Percentiles rank a stretch among this genome's conserved stretches.
phyloP scores from a whole-genome alignment of 1,139 yeast genomes.

The Yamadazyma pseudoaaseri region DNA sequence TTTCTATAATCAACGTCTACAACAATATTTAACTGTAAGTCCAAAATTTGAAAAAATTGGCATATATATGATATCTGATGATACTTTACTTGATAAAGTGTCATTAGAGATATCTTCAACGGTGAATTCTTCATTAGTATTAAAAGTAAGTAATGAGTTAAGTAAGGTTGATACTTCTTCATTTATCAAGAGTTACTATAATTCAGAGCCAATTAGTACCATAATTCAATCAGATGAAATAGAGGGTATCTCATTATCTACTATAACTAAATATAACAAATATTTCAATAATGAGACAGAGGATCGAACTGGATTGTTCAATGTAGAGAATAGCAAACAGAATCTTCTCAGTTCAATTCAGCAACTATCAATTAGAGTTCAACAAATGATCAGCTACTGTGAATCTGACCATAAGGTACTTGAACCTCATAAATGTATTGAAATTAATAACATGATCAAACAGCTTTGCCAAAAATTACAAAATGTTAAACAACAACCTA shows the following conservation, averaged over 20 bases:
- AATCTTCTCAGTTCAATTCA: conserved; percentile 17
- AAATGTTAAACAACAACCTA: neutral
- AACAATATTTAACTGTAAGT: conserved; percentile 26
- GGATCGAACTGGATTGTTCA: conserved; percentile 4
- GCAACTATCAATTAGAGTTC: conserved; percentile 23
- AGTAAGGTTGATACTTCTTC: neutral
- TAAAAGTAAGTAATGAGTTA: conserved; percentile 3
- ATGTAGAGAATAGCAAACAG: conserved; percentile 6
- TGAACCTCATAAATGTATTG: conserved; percentile 12
- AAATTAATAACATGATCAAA: conserved; percentile 23
- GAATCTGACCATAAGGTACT: conserved; percentile 11
- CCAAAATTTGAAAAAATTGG: conserved; percentile 31
- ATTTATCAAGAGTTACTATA: conserved; percentile 5
- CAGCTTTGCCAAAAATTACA: conserved; percentile 26
- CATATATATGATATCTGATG: conserved; percentile 20
- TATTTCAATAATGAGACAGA: conserved; percentile 13
- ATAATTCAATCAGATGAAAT: conserved; percentile 13
- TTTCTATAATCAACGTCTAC: conserved; percentile 24
- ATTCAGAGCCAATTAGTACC: conserved; percentile 5
- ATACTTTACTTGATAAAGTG: neutral
- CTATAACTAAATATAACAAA: conserved; percentile 24
- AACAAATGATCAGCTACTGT: conserved; percentile 19
- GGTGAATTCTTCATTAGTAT: conserved; percentile 4
- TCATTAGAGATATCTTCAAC: conserved; percentile 10
- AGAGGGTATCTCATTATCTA: conserved; percentile 17